These are phyloP conservation scores for Heterobasidion irregulare DNA, from an alignment of 1,284 basidiomycete species.

Conservation along the genomic window DNA sequence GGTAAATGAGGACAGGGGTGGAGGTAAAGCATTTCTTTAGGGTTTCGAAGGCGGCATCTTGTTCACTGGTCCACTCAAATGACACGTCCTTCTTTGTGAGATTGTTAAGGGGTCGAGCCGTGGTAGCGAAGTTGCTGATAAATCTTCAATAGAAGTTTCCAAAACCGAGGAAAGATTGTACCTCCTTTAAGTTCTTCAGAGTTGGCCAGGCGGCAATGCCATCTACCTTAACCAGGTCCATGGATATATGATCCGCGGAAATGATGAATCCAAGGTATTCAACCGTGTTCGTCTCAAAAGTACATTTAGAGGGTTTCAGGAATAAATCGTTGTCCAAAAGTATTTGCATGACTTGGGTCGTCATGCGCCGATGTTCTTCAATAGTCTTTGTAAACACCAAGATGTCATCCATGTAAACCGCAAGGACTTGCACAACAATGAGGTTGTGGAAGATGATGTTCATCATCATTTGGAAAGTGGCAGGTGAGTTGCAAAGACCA, in stretches of 20 bases:
- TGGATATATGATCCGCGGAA: background rate
- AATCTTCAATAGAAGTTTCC: background rate
- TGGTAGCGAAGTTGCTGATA: background rate
- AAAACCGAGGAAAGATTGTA: background rate
- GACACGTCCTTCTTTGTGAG: slow-evolving; percentile 5
- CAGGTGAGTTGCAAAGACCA: no score
- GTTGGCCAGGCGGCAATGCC: background rate
- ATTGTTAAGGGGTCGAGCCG: background rate
- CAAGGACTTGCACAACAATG: no score
- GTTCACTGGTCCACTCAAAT: slow-evolving; percentile 17
- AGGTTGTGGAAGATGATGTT: no score
- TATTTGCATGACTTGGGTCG: background rate
- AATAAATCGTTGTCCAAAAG: background rate
- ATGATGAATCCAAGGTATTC: background rate
- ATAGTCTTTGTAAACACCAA: background rate
- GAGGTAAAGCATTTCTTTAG: slow-evolving; percentile 15
- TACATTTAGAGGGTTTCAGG: background rate
- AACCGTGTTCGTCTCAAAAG: background rate
- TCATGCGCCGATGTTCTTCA: background rate
- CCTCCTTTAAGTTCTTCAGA: slow-evolving; percentile 9
- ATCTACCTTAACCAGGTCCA: background rate
- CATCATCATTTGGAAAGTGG: no score
- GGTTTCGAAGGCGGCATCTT: slow-evolving; percentile 17
- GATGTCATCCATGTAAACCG: no score
- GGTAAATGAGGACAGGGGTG: background rate